A percentile compares a stretch with the other conserved stretches of the same genome.
phyloP scores from a whole-genome alignment of 1,284 basidiomycete species.

The Moesziomyces sp. region DNA sequence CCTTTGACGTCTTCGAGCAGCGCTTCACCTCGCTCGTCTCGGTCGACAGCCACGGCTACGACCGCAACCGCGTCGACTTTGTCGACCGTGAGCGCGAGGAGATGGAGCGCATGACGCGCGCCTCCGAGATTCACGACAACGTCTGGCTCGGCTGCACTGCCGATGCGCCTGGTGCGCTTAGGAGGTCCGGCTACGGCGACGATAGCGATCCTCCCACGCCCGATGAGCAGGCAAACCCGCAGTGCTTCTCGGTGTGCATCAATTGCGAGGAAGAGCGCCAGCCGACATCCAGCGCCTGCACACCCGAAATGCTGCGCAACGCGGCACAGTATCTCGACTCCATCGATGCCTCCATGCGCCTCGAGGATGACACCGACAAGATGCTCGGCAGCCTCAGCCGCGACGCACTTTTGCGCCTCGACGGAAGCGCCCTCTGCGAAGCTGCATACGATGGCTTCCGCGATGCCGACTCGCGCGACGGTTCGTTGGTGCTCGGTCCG shows the following conservation, averaged over 20 bases:
- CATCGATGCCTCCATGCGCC: slow-evolving; percentile 73
- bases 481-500: slow-evolving; percentile 58
- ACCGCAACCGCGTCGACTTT: slow-evolving; percentile 70
- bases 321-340: slow-evolving; percentile 72
- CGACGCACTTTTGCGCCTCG: slow-evolving; percentile 70
- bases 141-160: slow-evolving; percentile 69
- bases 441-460: slow-evolving; percentile 16
- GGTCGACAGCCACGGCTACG: slow-evolving; percentile 70
- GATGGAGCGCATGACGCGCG: slow-evolving; percentile 86
- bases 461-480: slow-evolving; percentile 22
- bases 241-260: slow-evolving; percentile 82
- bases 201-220: slow-evolving; percentile 39
- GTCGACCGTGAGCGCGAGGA: slow-evolving; percentile 80
- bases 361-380: slow-evolving; percentile 74
- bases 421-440: slow-evolving; percentile 9
- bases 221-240: slow-evolving; percentile 73
- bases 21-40: slow-evolving; percentile 71
- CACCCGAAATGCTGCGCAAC: slow-evolving; percentile 70
- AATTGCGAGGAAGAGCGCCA: slow-evolving; percentile 77
- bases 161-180: slow-evolving; percentile 45
- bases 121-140: slow-evolving; percentile 78
- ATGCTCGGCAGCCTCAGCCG: slow-evolving; percentile 73
- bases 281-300: slow-evolving; percentile 69
- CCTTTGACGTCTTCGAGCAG: slow-evolving; percentile 72
- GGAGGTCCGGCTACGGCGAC: slow-evolving; percentile 8